These are phyloP conservation scores for Heterobasidion occidentale DNA, from an alignment of 1,284 basidiomycete species.

Conservation along the genomic window DNA sequence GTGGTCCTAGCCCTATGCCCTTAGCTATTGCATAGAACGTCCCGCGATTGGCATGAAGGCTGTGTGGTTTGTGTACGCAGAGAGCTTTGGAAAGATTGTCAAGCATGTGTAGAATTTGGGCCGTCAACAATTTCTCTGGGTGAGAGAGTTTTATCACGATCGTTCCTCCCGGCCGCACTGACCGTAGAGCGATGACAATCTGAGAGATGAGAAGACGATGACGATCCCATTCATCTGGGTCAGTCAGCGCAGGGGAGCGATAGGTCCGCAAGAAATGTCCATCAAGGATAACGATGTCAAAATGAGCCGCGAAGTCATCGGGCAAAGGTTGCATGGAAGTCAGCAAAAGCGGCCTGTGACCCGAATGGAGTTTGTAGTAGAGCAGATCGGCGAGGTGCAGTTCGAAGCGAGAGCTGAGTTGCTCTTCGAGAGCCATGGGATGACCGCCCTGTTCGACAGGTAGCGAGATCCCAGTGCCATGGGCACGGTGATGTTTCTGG, in stretches of 20 bases:
- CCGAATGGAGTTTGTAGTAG: not conserved
- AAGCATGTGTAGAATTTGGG: not conserved
- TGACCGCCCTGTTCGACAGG: not conserved
- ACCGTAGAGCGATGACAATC: not conserved
- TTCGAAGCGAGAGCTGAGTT: not conserved
- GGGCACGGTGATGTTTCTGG: not conserved
- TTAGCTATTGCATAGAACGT: not conserved
- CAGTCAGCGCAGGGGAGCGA: not conserved
- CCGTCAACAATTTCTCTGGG: not conserved
- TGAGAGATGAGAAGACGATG: not conserved
- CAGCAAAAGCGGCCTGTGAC: not conserved
- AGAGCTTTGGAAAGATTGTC: not conserved
- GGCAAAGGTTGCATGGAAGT: not conserved
- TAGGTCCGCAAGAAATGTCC: not conserved
- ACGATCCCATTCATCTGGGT: not conserved
- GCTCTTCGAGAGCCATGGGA: not conserved
- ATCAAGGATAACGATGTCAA: not conserved
- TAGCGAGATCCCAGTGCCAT: not conserved
- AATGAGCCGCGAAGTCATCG: not conserved
- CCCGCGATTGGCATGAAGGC: not conserved
- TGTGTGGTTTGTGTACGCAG: not conserved
- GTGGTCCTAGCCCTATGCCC: not conserved
- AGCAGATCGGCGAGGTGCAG: not conserved
- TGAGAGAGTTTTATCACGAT: not conserved
- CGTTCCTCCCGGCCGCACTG: not conserved